Base-by-base conservation (phyloP, 768 basidiomycete species). In the Lentinula raphanica region DNA sequence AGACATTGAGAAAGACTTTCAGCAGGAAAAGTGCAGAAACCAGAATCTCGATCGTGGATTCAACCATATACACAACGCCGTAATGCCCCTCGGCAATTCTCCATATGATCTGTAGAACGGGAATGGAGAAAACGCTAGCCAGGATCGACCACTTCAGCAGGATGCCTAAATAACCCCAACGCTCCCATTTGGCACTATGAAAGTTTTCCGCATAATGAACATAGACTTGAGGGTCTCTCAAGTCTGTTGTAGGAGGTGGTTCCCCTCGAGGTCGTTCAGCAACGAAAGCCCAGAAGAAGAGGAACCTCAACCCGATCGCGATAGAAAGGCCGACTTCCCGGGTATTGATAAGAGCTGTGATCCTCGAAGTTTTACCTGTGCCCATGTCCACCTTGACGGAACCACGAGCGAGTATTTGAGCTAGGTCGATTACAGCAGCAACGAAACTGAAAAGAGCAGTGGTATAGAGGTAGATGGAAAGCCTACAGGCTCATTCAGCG, bases 221-320 rank as follows among this genome's bases (percentile, higher is more conserved):
- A 58, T 65, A 54, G 56, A 49, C 31, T 32, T 32, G 29, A 21
- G 46, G 39, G 40, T 50, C 58, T n/a, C 49, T 54, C 32, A 35
- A 58, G 1, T 61, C 48, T 23, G 58, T 44, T 19, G 60, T 58
- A 19, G 60, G 57, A 19, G 58, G 67, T 17, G 60, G 65, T 58
- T 80, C 82, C 59, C 70, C 76, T 32, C 67, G 68, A n/a, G 87
- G 85, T 49, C 84, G 77, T 58, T 76, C 75, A 15, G 82, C 78
- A 40, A 86, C 84, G 59, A 85, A 81, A 38, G 71, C 71, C 90
- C 90, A 92, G 60, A 84, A 84, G 65, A 84, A 90, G 15, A 90
- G 65, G 64, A 83, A 83, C 36, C 85, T 78, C 42, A 82, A 71
- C 4, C 84, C 84, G 42, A 79, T 66, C 9, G 87, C 81, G 21